Percentiles rank a stretch among this genome's conserved stretches.
Evolutionary conservation across 305 asterid species (phyloP).

Genomic region (Fraxinus ornus): DNA sequence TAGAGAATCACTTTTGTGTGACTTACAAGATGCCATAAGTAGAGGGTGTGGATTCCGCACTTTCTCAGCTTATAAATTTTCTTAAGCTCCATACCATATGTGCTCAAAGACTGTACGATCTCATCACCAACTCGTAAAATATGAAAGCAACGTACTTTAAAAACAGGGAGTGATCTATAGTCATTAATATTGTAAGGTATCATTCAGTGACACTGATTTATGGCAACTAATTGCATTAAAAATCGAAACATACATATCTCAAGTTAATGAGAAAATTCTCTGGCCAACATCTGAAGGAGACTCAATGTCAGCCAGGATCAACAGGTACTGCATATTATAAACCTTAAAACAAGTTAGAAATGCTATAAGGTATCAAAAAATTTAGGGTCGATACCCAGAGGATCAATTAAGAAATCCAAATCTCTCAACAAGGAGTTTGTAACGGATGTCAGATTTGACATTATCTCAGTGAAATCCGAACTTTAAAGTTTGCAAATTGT

Average conservation of each 20-base stretch:
- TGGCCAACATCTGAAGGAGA: not conserved
- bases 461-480: slow-evolving; percentile 23
- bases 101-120: not conserved
- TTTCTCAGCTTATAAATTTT: not conserved
- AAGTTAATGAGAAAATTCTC: not conserved
- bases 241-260: not conserved
- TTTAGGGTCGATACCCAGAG: slow-evolving; percentile 23
- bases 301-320: slow-evolving; percentile 11
- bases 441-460: slow-evolving; percentile 23
- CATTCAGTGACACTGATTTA: not conserved
- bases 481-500: slow-evolving; percentile 20
- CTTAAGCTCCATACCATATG: not conserved
- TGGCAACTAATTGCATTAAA: not conserved
- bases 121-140: not conserved
- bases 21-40: not conserved
- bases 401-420: slow-evolving; percentile 35
- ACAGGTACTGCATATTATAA: not conserved
- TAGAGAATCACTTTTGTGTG: not conserved
- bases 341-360: slow-evolving; percentile 3
- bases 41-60: not conserved
- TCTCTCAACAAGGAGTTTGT: slow-evolving; percentile 25
- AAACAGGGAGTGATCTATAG: not conserved
- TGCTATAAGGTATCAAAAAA: slow-evolving; percentile 23
- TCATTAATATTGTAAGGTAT: not conserved
- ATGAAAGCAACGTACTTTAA: not conserved